phyloP scores from a whole-genome alignment of 148 eudicot species.

The Fallopia convolvulus region DNA sequence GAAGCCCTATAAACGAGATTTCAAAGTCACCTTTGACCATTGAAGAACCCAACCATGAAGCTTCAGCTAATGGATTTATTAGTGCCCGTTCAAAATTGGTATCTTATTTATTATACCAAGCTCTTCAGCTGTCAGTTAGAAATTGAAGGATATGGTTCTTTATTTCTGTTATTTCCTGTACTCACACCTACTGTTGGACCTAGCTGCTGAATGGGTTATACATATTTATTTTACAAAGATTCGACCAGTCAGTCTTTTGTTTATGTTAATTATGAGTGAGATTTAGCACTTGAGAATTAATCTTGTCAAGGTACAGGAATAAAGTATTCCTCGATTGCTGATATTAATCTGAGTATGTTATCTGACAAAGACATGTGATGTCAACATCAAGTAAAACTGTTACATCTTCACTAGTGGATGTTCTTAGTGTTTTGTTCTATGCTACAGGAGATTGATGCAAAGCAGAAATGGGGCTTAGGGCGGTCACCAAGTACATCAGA shows the following conservation, averaged over 20 bases:
- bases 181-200: not conserved
- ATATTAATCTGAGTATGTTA: not conserved
- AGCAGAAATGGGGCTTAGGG: constrained; percentile 56
- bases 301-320: not conserved
- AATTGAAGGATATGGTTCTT: not conserved
- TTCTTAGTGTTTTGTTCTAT: constrained; percentile 5
- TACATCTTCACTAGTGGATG: constrained; percentile 2
- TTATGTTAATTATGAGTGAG: not conserved
- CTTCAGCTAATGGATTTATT: constrained; percentile 66
- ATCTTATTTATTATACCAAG: constrained; percentile 12
- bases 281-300: not conserved
- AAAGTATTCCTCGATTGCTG: not conserved
- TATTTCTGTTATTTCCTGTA: not conserved
- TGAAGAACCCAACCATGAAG: constrained; percentile 49
- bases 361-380: not conserved
- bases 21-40: constrained; percentile 51
- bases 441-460: constrained; percentile 79
- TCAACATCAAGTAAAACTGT: not conserved
- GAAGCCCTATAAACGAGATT: constrained; percentile 52
- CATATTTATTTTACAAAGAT: not conserved
- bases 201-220: not conserved
- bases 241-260: not conserved
- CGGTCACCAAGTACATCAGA: constrained; percentile 58
- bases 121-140: not conserved
- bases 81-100: constrained; percentile 94